phyloP scores from a whole-genome alignment of 768 basidiomycete species.

The Lanmaoa pseudosensibilis region DNA sequence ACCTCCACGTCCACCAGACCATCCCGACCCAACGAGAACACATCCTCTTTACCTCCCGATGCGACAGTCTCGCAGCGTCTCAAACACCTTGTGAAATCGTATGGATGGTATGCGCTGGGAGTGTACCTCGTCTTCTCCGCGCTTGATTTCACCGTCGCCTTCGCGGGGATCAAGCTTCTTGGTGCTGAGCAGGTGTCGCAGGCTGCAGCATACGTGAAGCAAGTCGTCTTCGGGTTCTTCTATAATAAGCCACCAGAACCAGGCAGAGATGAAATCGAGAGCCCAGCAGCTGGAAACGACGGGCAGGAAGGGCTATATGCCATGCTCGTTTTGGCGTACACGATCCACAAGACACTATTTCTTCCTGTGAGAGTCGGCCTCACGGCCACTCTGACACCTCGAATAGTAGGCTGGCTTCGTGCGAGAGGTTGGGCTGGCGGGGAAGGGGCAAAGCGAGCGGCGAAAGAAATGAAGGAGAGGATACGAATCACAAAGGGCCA shows the following conservation, averaged over 20 bases:
- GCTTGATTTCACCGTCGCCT: slow-evolving; percentile 84
- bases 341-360: slow-evolving; percentile 93
- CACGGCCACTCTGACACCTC: slow-evolving; percentile 83
- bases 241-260: slow-evolving; percentile 61
- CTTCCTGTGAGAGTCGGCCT: slow-evolving; percentile 86
- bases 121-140: slow-evolving; percentile 75
- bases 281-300: slow-evolving; percentile 29
- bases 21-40: slow-evolving; percentile 11
- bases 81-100: slow-evolving; percentile 82
- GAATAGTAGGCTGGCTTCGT: slow-evolving; percentile 83
- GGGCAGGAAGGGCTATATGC: slow-evolving; percentile 83
- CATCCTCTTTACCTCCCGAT: slow-evolving; percentile 42
- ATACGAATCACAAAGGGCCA: slow-evolving; percentile 26
- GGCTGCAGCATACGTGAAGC: slow-evolving; percentile 58
- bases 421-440: slow-evolving; percentile 78
- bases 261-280: slow-evolving; percentile 63
- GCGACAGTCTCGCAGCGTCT: slow-evolving; percentile 67
- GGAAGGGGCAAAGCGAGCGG: slow-evolving; percentile 67
- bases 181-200: slow-evolving; percentile 89
- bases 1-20: slow-evolving; percentile 31
- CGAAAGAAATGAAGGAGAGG: slow-evolving; percentile 41
- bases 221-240: slow-evolving; percentile 44
- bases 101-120: slow-evolving; percentile 95
- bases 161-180: slow-evolving; percentile 78
- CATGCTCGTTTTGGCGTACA: slow-evolving; percentile 90